These are phyloP conservation scores for Rhododendron ferrugineum DNA, from an alignment of 148 eudicot species.

Conservation along the genomic window DNA sequence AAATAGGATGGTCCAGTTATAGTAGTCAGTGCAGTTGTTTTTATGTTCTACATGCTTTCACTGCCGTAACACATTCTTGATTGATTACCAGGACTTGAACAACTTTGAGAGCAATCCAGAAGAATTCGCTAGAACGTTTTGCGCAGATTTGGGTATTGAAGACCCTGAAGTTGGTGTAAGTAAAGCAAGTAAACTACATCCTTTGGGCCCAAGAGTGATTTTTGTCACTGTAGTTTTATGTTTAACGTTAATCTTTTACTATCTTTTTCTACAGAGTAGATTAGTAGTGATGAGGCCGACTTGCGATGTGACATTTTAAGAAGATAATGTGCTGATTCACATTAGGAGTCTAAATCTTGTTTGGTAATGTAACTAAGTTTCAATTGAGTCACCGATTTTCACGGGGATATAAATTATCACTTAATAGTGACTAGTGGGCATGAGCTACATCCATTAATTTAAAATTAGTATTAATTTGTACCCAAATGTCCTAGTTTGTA, in stretches of 20 bases:
- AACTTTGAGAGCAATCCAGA: slow-evolving; percentile 96
- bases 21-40: background rate
- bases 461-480: too few species aligned
- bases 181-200: background rate
- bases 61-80: background rate
- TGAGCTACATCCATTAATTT: too few species aligned
- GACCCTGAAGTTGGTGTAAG: slow-evolving; percentile 99
- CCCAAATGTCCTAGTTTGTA: too few species aligned
- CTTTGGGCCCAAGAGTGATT: background rate
- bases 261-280: background rate
- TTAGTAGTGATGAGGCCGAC: background rate
- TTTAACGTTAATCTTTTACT: background rate
- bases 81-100: slow-evolving; percentile 71
- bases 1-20: background rate
- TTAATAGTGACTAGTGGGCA: too few species aligned
- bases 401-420: too few species aligned
- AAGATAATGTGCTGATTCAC: background rate
- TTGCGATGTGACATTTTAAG: background rate
- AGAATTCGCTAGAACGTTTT: slow-evolving; percentile 86
- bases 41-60: background rate
- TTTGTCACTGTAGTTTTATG: background rate
- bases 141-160: slow-evolving; percentile 74
- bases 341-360: background rate
- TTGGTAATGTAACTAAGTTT: background rate
- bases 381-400: background rate